Conservation (phyloP, 352 stramenopile species). For the Globisporangium spiculum region DNA sequence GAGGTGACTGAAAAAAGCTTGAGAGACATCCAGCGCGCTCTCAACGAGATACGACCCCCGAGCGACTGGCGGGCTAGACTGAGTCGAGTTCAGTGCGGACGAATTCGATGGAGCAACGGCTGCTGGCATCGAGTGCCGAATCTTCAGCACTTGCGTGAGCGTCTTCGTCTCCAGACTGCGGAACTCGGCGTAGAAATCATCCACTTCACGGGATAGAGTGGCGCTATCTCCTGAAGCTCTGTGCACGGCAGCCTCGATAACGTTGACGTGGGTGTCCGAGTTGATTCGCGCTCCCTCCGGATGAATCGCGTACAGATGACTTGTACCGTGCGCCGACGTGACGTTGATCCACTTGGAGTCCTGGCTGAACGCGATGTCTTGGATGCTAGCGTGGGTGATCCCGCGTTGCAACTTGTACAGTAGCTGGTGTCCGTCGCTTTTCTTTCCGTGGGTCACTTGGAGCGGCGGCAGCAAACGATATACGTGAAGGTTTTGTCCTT, state of each 20-base stretch:
- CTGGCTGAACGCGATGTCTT: constrained; percentile 77
- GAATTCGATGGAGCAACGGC: constrained; percentile 21
- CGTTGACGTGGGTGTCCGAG: constrained; percentile 65
- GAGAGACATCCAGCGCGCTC: constrained; percentile 61
- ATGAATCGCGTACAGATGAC: constrained; percentile 80
- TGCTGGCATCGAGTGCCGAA: constrained; percentile 57
- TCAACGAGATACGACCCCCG: constrained; percentile 34
- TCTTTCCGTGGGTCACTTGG: constrained; percentile 19
- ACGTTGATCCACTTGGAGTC: constrained; percentile 87
- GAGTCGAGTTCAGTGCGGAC: constrained; percentile 15
- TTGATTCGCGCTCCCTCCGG: constrained; percentile 67
- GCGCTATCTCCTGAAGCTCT: constrained; percentile 17
- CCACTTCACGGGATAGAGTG: constrained; percentile 41
- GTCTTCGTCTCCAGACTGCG: constrained; percentile 62
- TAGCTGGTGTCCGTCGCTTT: constrained; percentile 35
- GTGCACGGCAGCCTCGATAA: constrained; percentile 14
- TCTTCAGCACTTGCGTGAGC: constrained; percentile 67
- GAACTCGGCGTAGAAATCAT: constrained; percentile 72
- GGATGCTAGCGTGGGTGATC: constrained; percentile 84
- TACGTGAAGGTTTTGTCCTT: constrained; percentile 86
- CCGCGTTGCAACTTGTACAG: constrained; percentile 87
- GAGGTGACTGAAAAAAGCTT: constrained; percentile 66
- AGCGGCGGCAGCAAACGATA: constrained; percentile 72
- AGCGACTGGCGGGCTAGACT: constrained; percentile 27
- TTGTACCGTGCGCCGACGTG: constrained; percentile 82